A percentile compares a stretch with the other conserved stretches of the same genome.
phyloP scores from a whole-genome alignment of 495 filamentous ascomycete species.

The Aspergillus homomorphus region DNA sequence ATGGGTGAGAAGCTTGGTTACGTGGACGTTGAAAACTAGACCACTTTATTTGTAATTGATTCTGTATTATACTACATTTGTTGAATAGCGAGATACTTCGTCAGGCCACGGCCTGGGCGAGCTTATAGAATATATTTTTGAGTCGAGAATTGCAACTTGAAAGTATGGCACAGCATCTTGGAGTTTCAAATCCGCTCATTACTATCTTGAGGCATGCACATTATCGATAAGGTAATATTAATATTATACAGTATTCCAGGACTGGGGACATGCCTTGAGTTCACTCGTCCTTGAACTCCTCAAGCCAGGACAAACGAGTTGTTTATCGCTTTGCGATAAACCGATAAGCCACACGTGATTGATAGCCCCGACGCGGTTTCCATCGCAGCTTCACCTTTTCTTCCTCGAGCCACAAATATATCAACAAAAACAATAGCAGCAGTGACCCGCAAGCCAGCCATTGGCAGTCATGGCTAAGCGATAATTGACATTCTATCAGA shows the following conservation, averaged over 20 bases:
- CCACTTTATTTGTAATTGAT: conserved; percentile 4
- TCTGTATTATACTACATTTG: not conserved
- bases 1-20: conserved; percentile 83
- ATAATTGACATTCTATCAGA: no score
- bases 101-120: not conserved
- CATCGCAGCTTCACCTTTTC: not conserved
- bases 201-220: no score
- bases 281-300: no score
- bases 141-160: no score
- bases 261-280: no score
- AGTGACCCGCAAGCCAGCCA: not conserved
- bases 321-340: not conserved
- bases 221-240: no score
- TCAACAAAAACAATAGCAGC: not conserved
- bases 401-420: not conserved
- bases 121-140: not conserved
- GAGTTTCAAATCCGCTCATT: no score
- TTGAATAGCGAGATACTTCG: not conserved
- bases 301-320: not conserved
- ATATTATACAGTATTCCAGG: no score
- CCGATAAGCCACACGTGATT: not conserved
- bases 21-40: conserved; percentile 38
- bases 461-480: not conserved
- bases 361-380: not conserved
- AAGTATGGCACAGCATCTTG: no score